Percentiles rank a stretch among this genome's conserved stretches.
These are phyloP conservation scores for Jimgerdemannia flammicorona DNA, from an alignment of 192 early-diverging fungal genomes.

Conservation along the genomic window DNA sequence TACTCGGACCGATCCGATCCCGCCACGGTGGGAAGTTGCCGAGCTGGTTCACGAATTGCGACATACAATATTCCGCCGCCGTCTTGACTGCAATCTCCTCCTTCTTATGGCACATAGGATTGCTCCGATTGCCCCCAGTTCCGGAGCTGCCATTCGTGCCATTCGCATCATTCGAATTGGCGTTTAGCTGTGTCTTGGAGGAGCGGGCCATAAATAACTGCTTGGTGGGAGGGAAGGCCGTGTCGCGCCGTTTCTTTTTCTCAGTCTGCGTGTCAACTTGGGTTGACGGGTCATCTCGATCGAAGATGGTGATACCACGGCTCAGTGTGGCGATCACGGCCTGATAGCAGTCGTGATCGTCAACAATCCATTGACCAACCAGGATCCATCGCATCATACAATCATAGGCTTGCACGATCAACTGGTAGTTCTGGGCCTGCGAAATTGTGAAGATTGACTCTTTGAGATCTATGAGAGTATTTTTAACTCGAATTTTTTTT, in stretches of 20 bases:
- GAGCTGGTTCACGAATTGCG: conserved; percentile 64
- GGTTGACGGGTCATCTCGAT: conserved; percentile 31
- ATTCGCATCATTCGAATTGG: neutral
- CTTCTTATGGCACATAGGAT: conserved; percentile 16
- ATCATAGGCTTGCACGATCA: conserved; percentile 73
- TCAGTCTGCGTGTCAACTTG: conserved; percentile 7
- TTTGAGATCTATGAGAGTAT: neutral
- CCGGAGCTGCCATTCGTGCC: neutral
- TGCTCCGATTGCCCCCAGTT: neutral
- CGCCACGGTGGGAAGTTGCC: conserved; percentile 67
- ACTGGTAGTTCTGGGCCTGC: conserved; percentile 40
- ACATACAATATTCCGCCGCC: conserved; percentile 72
- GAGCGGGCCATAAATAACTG: conserved; percentile 18
- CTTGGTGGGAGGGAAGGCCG: conserved; percentile 33
- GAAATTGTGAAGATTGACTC: neutral
- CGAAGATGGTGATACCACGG: conserved; percentile 63
- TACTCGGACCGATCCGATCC: conserved; percentile 55
- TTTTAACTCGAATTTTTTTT: too few relatives aligned
- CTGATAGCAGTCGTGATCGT: conserved; percentile 63
- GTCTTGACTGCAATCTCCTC: conserved; percentile 61
- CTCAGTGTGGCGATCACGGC: conserved; percentile 66
- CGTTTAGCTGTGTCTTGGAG: neutral
- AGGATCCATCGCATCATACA: conserved; percentile 73
- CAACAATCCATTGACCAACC: conserved; percentile 71
- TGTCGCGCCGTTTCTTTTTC: conserved; percentile 36